These are phyloP conservation scores for Naegleria gruberi DNA, from an alignment of 208 protist species.

Conservation along the genomic window DNA sequence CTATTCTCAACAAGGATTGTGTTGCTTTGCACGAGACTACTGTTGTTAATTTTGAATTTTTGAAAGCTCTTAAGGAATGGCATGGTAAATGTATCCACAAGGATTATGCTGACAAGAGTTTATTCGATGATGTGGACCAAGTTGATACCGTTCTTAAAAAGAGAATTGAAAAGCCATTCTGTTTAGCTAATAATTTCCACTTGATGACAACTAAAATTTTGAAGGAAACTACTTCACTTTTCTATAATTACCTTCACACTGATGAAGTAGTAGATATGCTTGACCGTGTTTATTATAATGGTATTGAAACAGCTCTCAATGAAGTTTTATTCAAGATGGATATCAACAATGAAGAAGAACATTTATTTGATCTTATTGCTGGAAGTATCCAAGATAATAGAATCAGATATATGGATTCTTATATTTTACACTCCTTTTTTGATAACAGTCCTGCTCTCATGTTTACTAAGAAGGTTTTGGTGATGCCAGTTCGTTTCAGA, in stretches of 20 bases:
- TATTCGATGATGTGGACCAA: not conserved
- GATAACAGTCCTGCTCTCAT: not conserved
- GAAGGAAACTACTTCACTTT: not conserved
- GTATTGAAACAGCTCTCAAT: not conserved
- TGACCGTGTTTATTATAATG: not conserved
- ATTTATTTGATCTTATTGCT: not conserved
- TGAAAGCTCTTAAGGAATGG: not conserved
- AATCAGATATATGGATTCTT: not conserved
- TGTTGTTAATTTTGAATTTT: not conserved
- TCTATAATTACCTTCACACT: not conserved
- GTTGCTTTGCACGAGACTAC: not conserved
- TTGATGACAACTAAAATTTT: not conserved
- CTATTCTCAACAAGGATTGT: not conserved
- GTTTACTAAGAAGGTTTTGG: not conserved
- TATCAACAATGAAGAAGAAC: not conserved
- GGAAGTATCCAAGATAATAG: not conserved
- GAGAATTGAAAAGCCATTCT: not conserved
- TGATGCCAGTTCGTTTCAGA: not conserved
- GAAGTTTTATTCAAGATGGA: not conserved
- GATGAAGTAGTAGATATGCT: not conserved
- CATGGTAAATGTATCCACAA: not conserved
- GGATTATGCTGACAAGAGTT: not conserved
- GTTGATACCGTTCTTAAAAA: not conserved
- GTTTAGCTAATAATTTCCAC: not conserved
- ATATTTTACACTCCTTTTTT: not conserved